Evolutionary conservation across 1,284 basidiomycete species (phyloP).

Genomic region (Violaceomyces palustris): DNA sequence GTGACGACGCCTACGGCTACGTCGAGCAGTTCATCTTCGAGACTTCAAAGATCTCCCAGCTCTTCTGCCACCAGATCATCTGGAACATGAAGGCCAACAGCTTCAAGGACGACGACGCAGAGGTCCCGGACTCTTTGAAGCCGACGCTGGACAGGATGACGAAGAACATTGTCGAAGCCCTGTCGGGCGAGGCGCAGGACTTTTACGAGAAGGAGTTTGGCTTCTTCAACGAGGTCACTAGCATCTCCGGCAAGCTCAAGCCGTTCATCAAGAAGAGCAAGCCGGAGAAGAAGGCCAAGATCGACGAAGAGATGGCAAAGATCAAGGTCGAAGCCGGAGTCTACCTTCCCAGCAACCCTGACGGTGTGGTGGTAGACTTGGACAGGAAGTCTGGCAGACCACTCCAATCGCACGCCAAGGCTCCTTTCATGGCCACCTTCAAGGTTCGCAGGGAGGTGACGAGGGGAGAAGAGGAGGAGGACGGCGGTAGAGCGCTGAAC

Average conservation of each 20-base stretch:
- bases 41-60: constrained; percentile 91
- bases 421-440: constrained; percentile 99
- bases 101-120: constrained; percentile 73
- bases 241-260: constrained; percentile 95
- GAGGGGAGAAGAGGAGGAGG: constrained; percentile 49
- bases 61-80: constrained; percentile 99
- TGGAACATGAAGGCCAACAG: constrained; percentile 99
- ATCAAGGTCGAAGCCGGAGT: constrained; percentile 88
- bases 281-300: constrained; percentile 98
- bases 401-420: constrained; percentile 95
- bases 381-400: constrained; percentile 95
- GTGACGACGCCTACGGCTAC: constrained; percentile 73
- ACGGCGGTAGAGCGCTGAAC: constrained; percentile 23
- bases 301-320: constrained; percentile 98
- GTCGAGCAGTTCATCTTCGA: constrained; percentile 94
- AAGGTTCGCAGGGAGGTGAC: constrained; percentile 64
- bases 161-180: constrained; percentile 70
- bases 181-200: constrained; percentile 82
- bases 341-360: constrained; percentile 94
- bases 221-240: constrained; percentile 95
- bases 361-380: constrained; percentile 90
- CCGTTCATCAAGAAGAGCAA: constrained; percentile 94
- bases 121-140: constrained; percentile 86
- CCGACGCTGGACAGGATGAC: constrained; percentile 85
- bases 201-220: constrained; percentile 94